phyloP scores from a whole-genome alignment of 1,139 yeast genomes.

The Scheffersomyces segobiensis region DNA sequence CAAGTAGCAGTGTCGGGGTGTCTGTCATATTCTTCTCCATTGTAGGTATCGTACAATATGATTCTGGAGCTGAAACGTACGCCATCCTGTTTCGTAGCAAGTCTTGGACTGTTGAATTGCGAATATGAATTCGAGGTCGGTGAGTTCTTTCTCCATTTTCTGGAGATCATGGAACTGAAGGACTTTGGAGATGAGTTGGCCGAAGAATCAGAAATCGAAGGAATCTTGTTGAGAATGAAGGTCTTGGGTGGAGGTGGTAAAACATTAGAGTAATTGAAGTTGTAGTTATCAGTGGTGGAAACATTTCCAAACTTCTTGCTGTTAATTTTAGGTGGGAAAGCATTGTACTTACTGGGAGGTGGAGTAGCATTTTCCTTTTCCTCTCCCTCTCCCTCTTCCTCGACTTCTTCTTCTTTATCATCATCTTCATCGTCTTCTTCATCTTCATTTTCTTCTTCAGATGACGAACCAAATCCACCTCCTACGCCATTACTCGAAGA shows the following conservation, averaged over 20 bases:
- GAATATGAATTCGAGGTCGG: slow-evolving; percentile 7
- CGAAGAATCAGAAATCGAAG: slow-evolving; percentile 25
- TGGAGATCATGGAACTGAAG: slow-evolving; percentile 30
- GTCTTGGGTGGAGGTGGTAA: slow-evolving; percentile 13
- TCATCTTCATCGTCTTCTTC: slow-evolving; percentile 20
- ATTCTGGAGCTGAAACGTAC: slow-evolving; percentile 87
- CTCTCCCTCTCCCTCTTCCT: slow-evolving; percentile 30
- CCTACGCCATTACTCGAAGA: slow-evolving; percentile 12
- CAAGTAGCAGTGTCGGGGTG: slow-evolving; percentile 94
- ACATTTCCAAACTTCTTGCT: slow-evolving; percentile 5
- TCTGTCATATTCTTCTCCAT: slow-evolving; percentile 85
- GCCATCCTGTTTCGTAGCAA: slow-evolving; percentile 14
- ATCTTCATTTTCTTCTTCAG: slow-evolving; percentile 21
- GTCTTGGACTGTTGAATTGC: neutral
- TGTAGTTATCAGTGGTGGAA: slow-evolving; percentile 1
- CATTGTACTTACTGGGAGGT: neutral
- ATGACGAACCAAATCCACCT: slow-evolving; percentile 15
- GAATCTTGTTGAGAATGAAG: slow-evolving; percentile 30
- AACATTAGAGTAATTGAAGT: neutral
- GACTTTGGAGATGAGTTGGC: slow-evolving; percentile 32
- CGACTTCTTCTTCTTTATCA: slow-evolving; percentile 21
- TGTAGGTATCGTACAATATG: slow-evolving; percentile 82
- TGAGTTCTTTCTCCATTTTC: slow-evolving; percentile 23
- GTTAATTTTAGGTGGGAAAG: neutral
- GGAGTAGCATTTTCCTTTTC: slow-evolving; percentile 11